Evolutionary conservation across 2,329 filamentous ascomycete genomes (phyloP).

Genomic region (Fusarium musae): DNA sequence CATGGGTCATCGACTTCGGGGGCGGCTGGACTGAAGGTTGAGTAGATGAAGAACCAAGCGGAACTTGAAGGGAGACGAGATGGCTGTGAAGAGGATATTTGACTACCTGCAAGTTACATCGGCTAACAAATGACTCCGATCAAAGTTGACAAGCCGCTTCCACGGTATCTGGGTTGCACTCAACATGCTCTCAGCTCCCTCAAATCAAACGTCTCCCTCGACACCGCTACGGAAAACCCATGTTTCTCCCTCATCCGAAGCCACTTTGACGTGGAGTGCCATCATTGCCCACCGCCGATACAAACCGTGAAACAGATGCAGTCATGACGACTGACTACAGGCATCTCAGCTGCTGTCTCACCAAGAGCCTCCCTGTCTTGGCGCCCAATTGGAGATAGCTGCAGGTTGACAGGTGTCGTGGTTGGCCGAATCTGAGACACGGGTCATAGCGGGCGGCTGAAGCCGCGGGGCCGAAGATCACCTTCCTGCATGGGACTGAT

Average conservation of each 20-base stretch:
- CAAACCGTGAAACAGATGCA: too few species aligned
- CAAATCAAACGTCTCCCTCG: too few species aligned
- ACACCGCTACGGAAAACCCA: too few species aligned
- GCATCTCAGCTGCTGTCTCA: neutral
- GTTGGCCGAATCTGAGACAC: constrained; percentile 17
- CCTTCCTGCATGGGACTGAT: neutral
- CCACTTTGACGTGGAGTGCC: neutral
- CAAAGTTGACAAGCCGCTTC: too few species aligned
- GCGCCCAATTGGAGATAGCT: neutral
- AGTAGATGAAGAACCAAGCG: too few species aligned
- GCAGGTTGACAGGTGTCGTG: neutral
- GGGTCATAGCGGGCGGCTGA: neutral
- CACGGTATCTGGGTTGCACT: too few species aligned
- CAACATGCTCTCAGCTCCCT: too few species aligned
- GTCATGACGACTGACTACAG: too few species aligned
- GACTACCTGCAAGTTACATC: neutral
- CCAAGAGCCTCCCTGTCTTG: neutral
- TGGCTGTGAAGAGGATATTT: neutral
- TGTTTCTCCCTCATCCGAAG: neutral
- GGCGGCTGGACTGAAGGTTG: neutral
- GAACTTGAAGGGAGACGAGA: neutral
- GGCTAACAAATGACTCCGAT: too few species aligned
- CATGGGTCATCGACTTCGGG: neutral
- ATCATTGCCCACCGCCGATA: too few species aligned
- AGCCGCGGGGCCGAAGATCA: neutral